These are phyloP conservation scores for Eremochloa ophiuroides DNA, from an alignment of 176 grass and related monocot genomes.

Conservation along the genomic window DNA sequence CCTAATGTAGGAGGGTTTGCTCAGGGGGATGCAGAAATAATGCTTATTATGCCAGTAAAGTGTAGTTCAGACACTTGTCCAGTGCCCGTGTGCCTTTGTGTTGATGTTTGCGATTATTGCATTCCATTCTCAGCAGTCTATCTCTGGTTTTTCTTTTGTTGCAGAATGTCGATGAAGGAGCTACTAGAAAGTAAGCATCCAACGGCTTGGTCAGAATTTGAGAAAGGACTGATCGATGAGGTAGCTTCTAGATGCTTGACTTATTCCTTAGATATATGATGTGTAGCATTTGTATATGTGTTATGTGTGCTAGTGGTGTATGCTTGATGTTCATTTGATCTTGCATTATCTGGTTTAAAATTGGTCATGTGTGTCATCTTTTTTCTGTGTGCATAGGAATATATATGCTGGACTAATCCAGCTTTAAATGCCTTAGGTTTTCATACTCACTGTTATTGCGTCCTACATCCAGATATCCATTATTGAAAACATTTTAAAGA, in stretches of 20 bases:
- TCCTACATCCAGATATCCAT: background rate
- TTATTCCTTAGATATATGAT: background rate
- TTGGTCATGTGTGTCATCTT: background rate
- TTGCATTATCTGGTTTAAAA: background rate
- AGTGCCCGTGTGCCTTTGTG: background rate
- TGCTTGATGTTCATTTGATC: background rate
- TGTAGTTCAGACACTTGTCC: background rate
- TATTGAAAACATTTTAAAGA: background rate
- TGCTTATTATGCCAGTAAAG: background rate
- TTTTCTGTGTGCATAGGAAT: background rate
- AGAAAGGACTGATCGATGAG: conserved; percentile 82
- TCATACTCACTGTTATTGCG: background rate
- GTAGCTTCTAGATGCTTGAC: conserved; percentile 31
- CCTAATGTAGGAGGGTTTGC: background rate
- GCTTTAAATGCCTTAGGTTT: background rate
- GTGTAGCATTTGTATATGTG: background rate
- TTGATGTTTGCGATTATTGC: background rate
- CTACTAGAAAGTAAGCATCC: conserved; percentile 83
- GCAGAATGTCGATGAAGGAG: conserved; percentile 96
- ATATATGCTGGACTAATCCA: background rate
- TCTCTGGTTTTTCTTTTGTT: background rate
- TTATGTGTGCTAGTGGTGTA: background rate
- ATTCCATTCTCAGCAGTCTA: background rate
- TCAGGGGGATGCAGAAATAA: background rate
- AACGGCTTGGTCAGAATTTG: conserved; percentile 85